These are phyloP conservation scores for Aspergillus saccharolyticus DNA, from an alignment of 495 filamentous ascomycete genomes.

Conservation along the genomic window DNA sequence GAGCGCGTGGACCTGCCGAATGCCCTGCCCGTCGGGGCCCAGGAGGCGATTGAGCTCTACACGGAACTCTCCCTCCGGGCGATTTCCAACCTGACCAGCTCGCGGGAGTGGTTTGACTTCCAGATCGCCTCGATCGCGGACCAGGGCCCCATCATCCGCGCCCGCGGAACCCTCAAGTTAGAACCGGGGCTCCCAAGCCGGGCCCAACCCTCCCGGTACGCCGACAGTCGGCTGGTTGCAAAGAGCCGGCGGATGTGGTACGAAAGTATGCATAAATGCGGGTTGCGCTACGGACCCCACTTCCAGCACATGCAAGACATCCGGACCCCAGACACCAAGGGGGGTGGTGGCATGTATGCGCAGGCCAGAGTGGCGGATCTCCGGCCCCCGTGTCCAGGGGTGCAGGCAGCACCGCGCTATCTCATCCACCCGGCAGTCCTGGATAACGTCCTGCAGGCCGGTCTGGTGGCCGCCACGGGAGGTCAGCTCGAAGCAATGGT, in stretches of 20 bases:
- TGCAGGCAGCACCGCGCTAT: background rate
- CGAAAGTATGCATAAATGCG: background rate
- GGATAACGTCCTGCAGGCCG: constrained; percentile 1
- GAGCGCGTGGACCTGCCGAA: constrained; percentile 24
- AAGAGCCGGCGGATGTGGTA: background rate
- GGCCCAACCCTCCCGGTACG: background rate
- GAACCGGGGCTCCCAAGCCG: background rate
- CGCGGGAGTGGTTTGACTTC: constrained; percentile 15
- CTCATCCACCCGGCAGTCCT: constrained; percentile 2
- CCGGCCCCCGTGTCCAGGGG: background rate
- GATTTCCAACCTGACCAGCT: background rate
- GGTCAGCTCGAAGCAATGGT: background rate
- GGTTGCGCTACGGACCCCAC: background rate
- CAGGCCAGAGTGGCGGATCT: background rate
- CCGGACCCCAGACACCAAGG: background rate
- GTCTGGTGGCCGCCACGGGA: background rate
- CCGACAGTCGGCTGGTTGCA: background rate
- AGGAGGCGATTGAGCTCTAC: constrained; percentile 5
- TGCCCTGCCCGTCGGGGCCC: constrained; percentile 1
- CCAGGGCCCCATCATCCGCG: background rate
- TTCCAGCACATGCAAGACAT: background rate
- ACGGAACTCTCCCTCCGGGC: background rate
- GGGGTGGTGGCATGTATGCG: background rate
- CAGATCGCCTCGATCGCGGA: constrained; percentile 5
- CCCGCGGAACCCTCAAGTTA: background rate